Conservation (phyloP, 2,329 filamentous ascomycete species). For the Ceratocystis alfenasii region DNA sequence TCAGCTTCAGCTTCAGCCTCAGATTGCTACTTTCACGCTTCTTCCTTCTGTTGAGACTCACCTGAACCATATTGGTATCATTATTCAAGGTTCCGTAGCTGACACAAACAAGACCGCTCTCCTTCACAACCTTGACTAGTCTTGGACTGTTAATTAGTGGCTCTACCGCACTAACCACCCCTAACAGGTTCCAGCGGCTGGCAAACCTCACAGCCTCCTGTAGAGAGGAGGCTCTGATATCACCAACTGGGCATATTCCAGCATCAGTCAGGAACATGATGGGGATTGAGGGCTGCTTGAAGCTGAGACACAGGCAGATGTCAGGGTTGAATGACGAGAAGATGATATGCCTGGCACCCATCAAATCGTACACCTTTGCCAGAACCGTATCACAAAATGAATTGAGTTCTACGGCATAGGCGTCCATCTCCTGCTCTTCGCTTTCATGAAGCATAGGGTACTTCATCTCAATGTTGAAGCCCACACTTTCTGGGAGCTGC, state of each 20-base stretch:
- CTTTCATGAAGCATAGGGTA: slow-evolving; percentile 97
- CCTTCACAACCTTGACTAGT: slow-evolving; percentile 84
- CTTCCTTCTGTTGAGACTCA: slow-evolving; percentile 35
- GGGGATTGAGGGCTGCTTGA: slow-evolving; percentile 95
- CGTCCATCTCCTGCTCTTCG: slow-evolving; percentile 92
- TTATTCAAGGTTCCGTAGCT: slow-evolving; percentile 91
- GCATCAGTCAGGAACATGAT: slow-evolving; percentile 91
- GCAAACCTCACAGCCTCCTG: slow-evolving; percentile 95
- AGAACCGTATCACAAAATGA: slow-evolving; percentile 92
- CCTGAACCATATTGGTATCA: slow-evolving; percentile 70
- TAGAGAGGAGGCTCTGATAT: slow-evolving; percentile 78
- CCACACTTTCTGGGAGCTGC: slow-evolving; percentile 66
- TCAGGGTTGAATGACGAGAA: slow-evolving; percentile 98
- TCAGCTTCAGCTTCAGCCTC: neutral
- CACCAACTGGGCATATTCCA: slow-evolving; percentile 66
- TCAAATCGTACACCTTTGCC: slow-evolving; percentile 76
- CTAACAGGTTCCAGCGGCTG: slow-evolving; percentile 84
- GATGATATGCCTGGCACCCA: slow-evolving; percentile 75
- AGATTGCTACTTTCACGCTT: slow-evolving; percentile 14
- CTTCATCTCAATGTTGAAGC: slow-evolving; percentile 99
- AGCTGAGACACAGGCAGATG: slow-evolving; percentile 82
- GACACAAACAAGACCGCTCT: slow-evolving; percentile 84
- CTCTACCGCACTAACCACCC: slow-evolving; percentile 79
- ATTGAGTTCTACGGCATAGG: slow-evolving; percentile 89
- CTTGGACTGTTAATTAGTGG: slow-evolving; percentile 81